Percentiles rank a stretch among this genome's conserved stretches.
These are phyloP conservation scores for Pythium utonaiense DNA, from an alignment of 352 stramenopile species.

Conservation along the genomic window DNA sequence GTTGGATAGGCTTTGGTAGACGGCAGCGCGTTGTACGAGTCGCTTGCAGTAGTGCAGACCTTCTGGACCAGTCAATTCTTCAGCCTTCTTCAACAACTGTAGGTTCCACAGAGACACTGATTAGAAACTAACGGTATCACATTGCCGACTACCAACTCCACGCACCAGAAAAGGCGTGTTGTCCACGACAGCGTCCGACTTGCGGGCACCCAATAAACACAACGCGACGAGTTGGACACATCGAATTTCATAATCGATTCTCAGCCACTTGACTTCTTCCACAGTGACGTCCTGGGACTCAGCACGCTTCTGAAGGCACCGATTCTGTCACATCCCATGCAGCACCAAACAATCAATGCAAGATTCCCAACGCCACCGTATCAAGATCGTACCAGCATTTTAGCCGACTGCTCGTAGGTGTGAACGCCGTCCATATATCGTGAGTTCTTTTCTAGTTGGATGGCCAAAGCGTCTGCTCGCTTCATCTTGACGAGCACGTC, in stretches of 20 bases:
- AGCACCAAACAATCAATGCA: no score
- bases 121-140: no score
- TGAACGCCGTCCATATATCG: constrained; percentile 69
- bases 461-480: constrained; percentile 45
- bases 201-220: constrained; percentile 59
- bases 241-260: constrained; percentile 72
- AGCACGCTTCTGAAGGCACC: constrained; percentile 60
- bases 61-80: constrained; percentile 53
- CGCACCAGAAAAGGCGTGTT: constrained; percentile 58
- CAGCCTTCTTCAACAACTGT: constrained; percentile 62
- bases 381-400: constrained; percentile 50
- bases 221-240: constrained; percentile 69
- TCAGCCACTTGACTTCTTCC: constrained; percentile 64
- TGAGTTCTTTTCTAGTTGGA: constrained; percentile 56
- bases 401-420: constrained; percentile 65
- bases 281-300: constrained; percentile 40
- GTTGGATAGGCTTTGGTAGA: constrained; percentile 62
- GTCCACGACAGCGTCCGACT: constrained; percentile 34
- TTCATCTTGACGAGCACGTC: constrained; percentile 61
- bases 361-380: not conserved
- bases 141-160: constrained; percentile 25
- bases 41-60: constrained; percentile 69
- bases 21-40: constrained; percentile 44
- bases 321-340: constrained; percentile 27
- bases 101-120: no score